These are phyloP conservation scores for Yamadazyma kanchanaburiensis DNA, from an alignment of 1,139 yeast species.

Conservation along the genomic window DNA sequence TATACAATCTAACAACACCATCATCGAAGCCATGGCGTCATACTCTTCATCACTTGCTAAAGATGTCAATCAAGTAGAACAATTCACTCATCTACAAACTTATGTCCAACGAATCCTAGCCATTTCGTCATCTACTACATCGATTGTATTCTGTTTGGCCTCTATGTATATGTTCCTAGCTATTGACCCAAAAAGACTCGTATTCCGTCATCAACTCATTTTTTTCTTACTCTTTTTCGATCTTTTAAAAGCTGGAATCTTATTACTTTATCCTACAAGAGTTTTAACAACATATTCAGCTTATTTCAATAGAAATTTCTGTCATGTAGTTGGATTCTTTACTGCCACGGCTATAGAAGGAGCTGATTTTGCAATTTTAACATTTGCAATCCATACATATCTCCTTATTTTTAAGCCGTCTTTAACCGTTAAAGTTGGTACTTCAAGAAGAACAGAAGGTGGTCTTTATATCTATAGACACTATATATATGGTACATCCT, in stretches of 20 bases:
- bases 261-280: conserved; percentile 68
- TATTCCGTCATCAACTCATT: conserved; percentile 73
- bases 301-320: conserved; percentile 52
- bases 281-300: conserved; percentile 49
- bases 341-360: conserved; percentile 84
- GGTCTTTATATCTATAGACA: conserved; percentile 65
- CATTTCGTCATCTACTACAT: conserved; percentile 53
- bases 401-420: conserved; percentile 65
- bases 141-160: conserved; percentile 52
- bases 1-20: background rate
- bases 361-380: conserved; percentile 78
- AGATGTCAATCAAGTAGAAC: conserved; percentile 13
- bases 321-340: conserved; percentile 80
- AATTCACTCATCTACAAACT: conserved; percentile 11
- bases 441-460: conserved; percentile 52
- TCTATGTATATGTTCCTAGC: conserved; percentile 56
- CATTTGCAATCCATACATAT: conserved; percentile 82
- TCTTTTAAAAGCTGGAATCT: conserved; percentile 66
- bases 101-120: conserved; percentile 32
- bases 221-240: conserved; percentile 67
- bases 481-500: conserved; percentile 56
- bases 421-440: conserved; percentile 42
- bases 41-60: background rate
- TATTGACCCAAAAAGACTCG: conserved; percentile 58
- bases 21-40: background rate